Evolutionary conservation across 768 basidiomycete genomes (phyloP).

Genomic region (Vararia minispora): DNA sequence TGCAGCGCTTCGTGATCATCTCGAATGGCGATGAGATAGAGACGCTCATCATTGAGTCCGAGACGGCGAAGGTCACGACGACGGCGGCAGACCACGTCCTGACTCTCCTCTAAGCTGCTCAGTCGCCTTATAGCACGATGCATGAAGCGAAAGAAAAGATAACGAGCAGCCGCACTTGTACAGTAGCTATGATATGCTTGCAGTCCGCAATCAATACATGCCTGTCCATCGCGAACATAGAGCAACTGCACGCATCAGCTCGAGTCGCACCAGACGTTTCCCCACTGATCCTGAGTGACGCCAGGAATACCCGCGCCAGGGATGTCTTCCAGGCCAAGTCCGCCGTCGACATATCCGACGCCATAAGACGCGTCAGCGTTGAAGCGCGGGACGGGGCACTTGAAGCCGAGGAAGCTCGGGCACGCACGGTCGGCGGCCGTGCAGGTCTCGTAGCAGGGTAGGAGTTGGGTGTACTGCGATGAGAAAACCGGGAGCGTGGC

Average conservation of each 20-base stretch:
- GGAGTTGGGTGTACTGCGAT: constrained; percentile 43
- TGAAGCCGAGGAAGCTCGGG: constrained; percentile 59
- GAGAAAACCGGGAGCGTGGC: constrained; percentile 35
- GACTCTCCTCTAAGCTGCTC: constrained; percentile 19
- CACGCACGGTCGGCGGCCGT: constrained; percentile 64
- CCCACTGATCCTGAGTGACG: constrained; percentile 50
- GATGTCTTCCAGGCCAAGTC: constrained; percentile 26
- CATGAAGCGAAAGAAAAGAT: too few relatives aligned
- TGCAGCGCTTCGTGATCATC: constrained; percentile 52
- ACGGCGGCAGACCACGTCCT: constrained; percentile 35
- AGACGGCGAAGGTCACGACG: constrained; percentile 26
- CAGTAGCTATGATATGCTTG: too few relatives aligned
- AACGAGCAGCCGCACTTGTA: too few relatives aligned
- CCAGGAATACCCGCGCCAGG: constrained; percentile 42
- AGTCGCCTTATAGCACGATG: too few relatives aligned
- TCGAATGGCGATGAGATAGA: constrained; percentile 60
- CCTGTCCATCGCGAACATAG: too few relatives aligned
- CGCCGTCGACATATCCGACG: constrained; percentile 60
- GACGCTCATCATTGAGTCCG: constrained; percentile 37
- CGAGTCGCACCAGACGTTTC: constrained; percentile 68
- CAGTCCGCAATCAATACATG: too few relatives aligned
- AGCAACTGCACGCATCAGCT: constrained; percentile 7
- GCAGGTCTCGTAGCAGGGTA: constrained; percentile 78
- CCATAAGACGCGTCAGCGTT: constrained; percentile 65
- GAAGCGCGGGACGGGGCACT: constrained; percentile 49